Evolutionary conservation across 768 basidiomycete species (phyloP).

Genomic region (Gelatoporia subvermispora): DNA sequence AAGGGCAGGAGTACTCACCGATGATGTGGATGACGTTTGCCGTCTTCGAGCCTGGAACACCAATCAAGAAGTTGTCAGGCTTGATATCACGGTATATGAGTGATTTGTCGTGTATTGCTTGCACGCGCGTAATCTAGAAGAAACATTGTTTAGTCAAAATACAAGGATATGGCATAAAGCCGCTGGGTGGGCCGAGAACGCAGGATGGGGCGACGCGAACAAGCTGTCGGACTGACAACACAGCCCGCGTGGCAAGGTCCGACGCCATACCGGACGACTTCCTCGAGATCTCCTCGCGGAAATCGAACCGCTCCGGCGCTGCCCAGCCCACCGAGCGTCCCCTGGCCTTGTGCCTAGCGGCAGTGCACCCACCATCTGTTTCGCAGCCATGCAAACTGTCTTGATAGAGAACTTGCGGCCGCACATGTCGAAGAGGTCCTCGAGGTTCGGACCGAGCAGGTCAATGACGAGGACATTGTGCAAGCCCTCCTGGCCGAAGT

Average conservation of each 20-base stretch:
- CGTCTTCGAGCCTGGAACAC: slow-evolving; percentile 85
- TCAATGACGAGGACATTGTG: slow-evolving; percentile 96
- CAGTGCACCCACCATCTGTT: slow-evolving; percentile 80
- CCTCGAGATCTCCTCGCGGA: too few species aligned
- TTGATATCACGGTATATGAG: slow-evolving; percentile 99
- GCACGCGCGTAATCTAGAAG: slow-evolving; percentile 84
- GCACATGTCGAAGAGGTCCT: slow-evolving; percentile 99
- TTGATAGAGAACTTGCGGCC: slow-evolving; percentile 96
- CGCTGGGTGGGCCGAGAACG: too few species aligned
- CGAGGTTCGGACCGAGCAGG: slow-evolving; percentile 93
- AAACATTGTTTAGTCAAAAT: slow-evolving; percentile 4
- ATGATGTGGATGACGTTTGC: slow-evolving; percentile 87
- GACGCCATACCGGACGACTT: too few species aligned
- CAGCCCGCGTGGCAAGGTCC: too few species aligned
- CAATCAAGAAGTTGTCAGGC: slow-evolving; percentile 98
- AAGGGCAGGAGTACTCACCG: slow-evolving; percentile 43
- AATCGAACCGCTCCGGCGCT: too few species aligned
- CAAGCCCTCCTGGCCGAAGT: slow-evolving; percentile 97
- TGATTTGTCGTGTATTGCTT: slow-evolving; percentile 97
- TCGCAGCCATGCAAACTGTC: slow-evolving; percentile 98
- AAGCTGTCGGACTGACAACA: too few species aligned
- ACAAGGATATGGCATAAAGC: background rate
- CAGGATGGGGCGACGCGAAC: too few species aligned
- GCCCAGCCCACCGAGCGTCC: too few species aligned
- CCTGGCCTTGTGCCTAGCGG: background rate